A percentile compares a stretch with the other conserved stretches of the same genome.
phyloP scores from a whole-genome alignment of 345 rosid species.

The Conringia planisiliqua region DNA sequence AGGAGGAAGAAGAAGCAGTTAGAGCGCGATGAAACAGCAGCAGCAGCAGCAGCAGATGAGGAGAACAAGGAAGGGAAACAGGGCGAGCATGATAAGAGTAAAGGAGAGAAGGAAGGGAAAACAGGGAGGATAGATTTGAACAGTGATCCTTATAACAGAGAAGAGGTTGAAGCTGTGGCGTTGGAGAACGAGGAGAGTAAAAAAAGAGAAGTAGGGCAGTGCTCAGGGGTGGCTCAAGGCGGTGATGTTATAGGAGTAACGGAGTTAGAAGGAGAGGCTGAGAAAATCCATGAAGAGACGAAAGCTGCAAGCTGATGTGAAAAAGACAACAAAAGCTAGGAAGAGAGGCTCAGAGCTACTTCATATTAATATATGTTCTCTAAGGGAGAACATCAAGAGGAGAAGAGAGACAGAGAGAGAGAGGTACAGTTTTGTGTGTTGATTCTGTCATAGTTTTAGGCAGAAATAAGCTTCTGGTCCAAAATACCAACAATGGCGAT shows the following conservation, averaged over 20 bases:
- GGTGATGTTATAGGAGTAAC: slow-evolving; percentile 10
- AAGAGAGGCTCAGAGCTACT: neutral
- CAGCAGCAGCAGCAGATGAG: slow-evolving; percentile 19
- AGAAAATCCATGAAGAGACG: slow-evolving; percentile 3
- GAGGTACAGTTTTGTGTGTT: slow-evolving; percentile 29
- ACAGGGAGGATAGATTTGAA: slow-evolving; percentile 31
- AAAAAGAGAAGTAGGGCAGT: slow-evolving; percentile 11
- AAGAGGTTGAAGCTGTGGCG: slow-evolving; percentile 7
- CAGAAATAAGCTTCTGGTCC: slow-evolving; percentile 1
- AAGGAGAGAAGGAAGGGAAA: slow-evolving; percentile 37
- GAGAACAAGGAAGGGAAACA: slow-evolving; percentile 25
- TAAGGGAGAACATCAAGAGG: neutral
- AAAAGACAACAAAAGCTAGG: neutral
- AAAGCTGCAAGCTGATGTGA: slow-evolving; percentile 11
- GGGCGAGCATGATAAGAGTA: slow-evolving; percentile 35
- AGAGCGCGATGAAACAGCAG: slow-evolving; percentile 51
- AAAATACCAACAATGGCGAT: neutral
- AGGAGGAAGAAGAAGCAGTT: slow-evolving; percentile 83
- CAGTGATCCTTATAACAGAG: slow-evolving; percentile 34
- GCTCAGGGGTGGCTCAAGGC: slow-evolving; percentile 7
- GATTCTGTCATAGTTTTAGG: slow-evolving; percentile 22
- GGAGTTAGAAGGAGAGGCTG: slow-evolving; percentile 22
- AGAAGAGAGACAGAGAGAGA: neutral
- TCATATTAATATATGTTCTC: neutral
- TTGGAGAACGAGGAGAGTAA: slow-evolving; percentile 15